Conservation (phyloP, 305 asterid genomes). For the Withania somnifera region DNA sequence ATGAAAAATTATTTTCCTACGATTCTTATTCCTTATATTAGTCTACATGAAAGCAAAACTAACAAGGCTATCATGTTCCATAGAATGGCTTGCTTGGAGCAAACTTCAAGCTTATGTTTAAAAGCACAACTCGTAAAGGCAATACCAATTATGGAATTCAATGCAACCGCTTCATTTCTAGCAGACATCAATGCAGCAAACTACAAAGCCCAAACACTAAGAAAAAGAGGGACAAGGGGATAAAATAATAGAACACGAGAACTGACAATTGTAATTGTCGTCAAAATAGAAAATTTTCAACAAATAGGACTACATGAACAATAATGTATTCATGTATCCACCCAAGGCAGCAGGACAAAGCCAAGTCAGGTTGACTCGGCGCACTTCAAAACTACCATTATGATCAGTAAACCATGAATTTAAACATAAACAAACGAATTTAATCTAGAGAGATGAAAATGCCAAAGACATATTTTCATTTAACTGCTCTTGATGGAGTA, state of each 20-base stretch:
- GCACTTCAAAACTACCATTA: not conserved
- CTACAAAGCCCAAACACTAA: not conserved
- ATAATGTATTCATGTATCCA: not conserved
- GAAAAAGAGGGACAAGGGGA: not conserved
- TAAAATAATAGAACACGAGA: not conserved
- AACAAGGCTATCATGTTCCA: not conserved
- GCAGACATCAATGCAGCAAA: not conserved
- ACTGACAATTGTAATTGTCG: not conserved
- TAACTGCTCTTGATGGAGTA: not conserved
- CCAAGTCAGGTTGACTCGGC: not conserved
- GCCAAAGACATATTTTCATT: not conserved
- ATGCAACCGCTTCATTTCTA: conserved; percentile 1
- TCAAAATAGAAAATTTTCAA: not conserved
- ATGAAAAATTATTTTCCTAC: too few species aligned
- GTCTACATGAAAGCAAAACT: not conserved
- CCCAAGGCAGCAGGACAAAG: not conserved
- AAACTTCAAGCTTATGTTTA: not conserved
- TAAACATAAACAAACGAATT: not conserved
- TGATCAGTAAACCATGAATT: not conserved
- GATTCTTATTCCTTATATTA: not conserved
- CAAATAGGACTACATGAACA: not conserved
- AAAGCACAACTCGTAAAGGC: not conserved
- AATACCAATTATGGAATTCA: not conserved
- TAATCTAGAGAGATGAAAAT: not conserved
- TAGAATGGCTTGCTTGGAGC: not conserved